A percentile compares a stretch with the other conserved stretches of the same genome.
Conservation (phyloP, 1,284 basidiomycete species). For the Amylostereum areolatum region DNA sequence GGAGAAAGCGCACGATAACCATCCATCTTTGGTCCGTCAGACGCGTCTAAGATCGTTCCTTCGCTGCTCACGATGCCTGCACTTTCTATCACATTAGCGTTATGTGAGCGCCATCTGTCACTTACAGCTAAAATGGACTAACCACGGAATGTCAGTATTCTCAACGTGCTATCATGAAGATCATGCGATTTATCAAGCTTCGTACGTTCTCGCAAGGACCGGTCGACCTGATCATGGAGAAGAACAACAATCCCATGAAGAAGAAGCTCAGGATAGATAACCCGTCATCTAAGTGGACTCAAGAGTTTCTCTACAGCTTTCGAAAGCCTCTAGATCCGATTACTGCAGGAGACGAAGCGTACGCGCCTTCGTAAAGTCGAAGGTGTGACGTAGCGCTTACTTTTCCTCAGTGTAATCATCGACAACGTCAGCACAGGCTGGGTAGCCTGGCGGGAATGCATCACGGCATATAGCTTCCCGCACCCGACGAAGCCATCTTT, state of each 20-base stretch:
- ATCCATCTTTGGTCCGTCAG: slow-evolving; percentile 55
- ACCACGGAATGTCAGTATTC: slow-evolving; percentile 44
- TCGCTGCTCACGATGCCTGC: slow-evolving; percentile 3
- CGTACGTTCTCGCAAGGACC: slow-evolving; percentile 60
- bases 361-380: slow-evolving; percentile 18
- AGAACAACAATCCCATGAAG: slow-evolving; percentile 55
- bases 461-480: slow-evolving; percentile 44
- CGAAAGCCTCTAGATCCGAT: slow-evolving; percentile 34
- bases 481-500: slow-evolving; percentile 41
- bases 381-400: background rate
- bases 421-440: slow-evolving; percentile 57
- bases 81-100: slow-evolving; percentile 32
- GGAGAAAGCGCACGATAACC: slow-evolving; percentile 48
- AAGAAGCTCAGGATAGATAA: slow-evolving; percentile 41
- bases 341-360: slow-evolving; percentile 35
- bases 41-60: background rate
- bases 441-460: slow-evolving; percentile 47
- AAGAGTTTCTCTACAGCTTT: slow-evolving; percentile 48
- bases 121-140: background rate
- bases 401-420: slow-evolving; percentile 33
- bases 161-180: slow-evolving; percentile 64
- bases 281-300: slow-evolving; percentile 53
- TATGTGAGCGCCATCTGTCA: slow-evolving; percentile 40
- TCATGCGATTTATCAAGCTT: slow-evolving; percentile 69
- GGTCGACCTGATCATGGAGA: slow-evolving; percentile 50